phyloP scores from a whole-genome alignment of 1,139 yeast species.

The Debaryomycetaceae sp. region DNA sequence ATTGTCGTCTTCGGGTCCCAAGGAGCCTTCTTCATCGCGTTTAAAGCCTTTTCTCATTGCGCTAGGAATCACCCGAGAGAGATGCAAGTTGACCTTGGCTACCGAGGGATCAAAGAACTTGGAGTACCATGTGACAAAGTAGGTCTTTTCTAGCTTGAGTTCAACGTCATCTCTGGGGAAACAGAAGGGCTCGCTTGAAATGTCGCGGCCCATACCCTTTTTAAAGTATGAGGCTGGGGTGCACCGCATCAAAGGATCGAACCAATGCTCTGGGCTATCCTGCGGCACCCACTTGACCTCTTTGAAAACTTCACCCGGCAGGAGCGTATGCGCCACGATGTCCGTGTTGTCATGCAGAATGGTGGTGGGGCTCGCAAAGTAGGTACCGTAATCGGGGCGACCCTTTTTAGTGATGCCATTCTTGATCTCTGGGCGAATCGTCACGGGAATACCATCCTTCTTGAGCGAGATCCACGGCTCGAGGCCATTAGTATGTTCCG shows the following conservation, averaged over 20 bases:
- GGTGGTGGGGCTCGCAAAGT: slow-evolving; percentile 63
- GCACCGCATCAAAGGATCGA: slow-evolving; percentile 76
- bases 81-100: slow-evolving; percentile 53
- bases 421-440: slow-evolving; percentile 63
- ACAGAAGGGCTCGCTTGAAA: slow-evolving; percentile 65
- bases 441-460: slow-evolving; percentile 71
- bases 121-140: slow-evolving; percentile 76
- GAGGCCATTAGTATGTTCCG: slow-evolving; percentile 53
- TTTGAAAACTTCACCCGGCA: slow-evolving; percentile 40
- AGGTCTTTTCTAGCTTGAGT: slow-evolving; percentile 48
- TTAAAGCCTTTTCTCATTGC: slow-evolving; percentile 45
- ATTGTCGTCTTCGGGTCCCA: slow-evolving; percentile 5
- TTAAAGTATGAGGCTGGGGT: slow-evolving; percentile 64
- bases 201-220: slow-evolving; percentile 51
- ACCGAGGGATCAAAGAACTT: slow-evolving; percentile 42
- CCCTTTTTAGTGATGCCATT: slow-evolving; percentile 58
- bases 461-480: slow-evolving; percentile 77
- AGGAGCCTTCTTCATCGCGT: slow-evolving; percentile 17
- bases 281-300: slow-evolving; percentile 51
- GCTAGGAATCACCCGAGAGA: slow-evolving; percentile 52
- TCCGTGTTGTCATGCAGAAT: slow-evolving; percentile 45
- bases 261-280: slow-evolving; percentile 53
- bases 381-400: slow-evolving; percentile 65
- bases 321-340: slow-evolving; percentile 62
- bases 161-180: slow-evolving; percentile 55